These are phyloP conservation scores for Dianthus caryophyllus DNA, from an alignment of 148 eudicot species.

Conservation along the genomic window DNA sequence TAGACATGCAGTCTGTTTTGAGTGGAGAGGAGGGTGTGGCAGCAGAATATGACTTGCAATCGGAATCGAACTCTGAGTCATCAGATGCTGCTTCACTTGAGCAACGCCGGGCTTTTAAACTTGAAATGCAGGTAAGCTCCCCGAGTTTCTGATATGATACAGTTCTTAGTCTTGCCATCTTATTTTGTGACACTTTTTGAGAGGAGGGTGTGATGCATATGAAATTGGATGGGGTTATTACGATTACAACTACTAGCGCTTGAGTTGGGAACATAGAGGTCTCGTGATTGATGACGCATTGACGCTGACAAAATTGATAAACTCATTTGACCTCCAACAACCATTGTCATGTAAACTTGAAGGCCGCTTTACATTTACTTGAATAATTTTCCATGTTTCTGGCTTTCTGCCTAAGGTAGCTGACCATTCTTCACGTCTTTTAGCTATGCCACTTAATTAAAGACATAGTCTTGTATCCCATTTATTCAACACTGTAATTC, in stretches of 20 bases:
- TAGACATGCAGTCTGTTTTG: constrained; percentile 35
- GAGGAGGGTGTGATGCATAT: neutral
- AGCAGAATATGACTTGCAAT: constrained; percentile 61
- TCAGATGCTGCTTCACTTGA: constrained; percentile 88
- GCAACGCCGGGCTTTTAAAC: constrained; percentile 87
- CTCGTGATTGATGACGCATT: neutral
- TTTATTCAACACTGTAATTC: neutral
- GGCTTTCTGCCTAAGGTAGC: neutral
- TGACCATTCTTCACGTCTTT: neutral
- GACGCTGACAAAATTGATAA: neutral
- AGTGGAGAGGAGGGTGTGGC: constrained; percentile 62
- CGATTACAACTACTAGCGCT: neutral
- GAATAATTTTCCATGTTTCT: no score
- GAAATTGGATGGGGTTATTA: neutral
- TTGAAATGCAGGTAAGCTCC: constrained; percentile 76
- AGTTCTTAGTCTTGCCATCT: neutral
- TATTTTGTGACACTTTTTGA: neutral
- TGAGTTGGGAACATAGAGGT: neutral
- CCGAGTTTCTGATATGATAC: neutral
- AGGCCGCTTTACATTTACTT: neutral
- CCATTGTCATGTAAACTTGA: no score
- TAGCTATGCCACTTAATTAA: neutral
- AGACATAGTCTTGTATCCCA: neutral
- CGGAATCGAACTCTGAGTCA: constrained; percentile 65
- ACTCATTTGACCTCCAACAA: neutral